phyloP scores from a whole-genome alignment of 2,329 filamentous ascomycete species.

The Colletotrichum echinochloae region DNA sequence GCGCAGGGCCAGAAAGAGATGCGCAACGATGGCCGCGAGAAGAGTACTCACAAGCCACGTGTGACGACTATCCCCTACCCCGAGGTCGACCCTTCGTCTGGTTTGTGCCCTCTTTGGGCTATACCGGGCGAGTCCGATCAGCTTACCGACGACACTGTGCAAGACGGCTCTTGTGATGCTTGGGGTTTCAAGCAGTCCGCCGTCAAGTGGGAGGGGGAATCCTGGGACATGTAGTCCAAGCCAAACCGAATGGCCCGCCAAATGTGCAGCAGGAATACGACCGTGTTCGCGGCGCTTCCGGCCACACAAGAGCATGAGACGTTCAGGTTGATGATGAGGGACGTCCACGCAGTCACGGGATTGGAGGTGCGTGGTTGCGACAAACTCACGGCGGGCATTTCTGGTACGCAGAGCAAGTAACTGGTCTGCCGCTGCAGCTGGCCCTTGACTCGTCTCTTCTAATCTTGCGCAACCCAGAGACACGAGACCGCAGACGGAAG shows the following conservation, averaged over 20 bases:
- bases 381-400: not conserved
- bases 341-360: not conserved
- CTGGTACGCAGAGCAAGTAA: not conserved
- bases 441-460: not conserved
- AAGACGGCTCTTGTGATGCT: too few species aligned
- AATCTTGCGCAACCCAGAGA: not conserved
- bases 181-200: too few species aligned
- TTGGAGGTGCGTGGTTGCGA: not conserved
- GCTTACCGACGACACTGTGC: too few species aligned
- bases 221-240: too few species aligned
- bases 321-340: not conserved
- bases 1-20: not conserved
- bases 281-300: not conserved
- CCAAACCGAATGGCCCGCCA: rapidly evolving
- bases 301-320: not conserved
- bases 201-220: too few species aligned
- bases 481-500: not conserved
- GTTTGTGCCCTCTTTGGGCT: too few species aligned
- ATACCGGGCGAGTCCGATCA: too few species aligned
- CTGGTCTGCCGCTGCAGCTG: too few species aligned
- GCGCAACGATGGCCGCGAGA: not conserved
- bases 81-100: too few species aligned
- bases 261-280: not conserved
- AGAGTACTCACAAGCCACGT: not conserved
- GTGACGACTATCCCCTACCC: too few species aligned